Evolutionary conservation across 129 eudicot genomes (phyloP).

Genomic region (Ambrosia artemisiifolia): DNA sequence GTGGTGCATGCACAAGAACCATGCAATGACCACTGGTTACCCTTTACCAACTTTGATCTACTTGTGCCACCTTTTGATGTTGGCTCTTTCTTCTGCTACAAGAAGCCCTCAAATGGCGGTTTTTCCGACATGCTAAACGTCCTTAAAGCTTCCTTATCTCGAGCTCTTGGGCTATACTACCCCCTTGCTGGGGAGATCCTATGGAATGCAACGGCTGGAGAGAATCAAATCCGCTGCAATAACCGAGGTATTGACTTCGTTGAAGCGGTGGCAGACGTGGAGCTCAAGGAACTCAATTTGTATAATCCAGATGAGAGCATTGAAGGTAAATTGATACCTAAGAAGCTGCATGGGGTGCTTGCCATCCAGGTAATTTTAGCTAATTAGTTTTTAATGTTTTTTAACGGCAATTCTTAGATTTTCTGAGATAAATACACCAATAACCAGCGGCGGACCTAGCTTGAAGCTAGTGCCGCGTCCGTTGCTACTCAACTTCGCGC

Average conservation of each 20-base stretch:
- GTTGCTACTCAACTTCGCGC: too few species aligned
- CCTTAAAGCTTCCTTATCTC: constrained; percentile 45
- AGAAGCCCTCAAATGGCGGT: constrained; percentile 10
- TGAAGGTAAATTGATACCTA: constrained; percentile 47
- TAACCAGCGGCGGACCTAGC: too few species aligned
- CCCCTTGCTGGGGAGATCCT: constrained; percentile 34
- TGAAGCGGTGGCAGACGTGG: constrained; percentile 44
- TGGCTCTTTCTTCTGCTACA: constrained; percentile 47
- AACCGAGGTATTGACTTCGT: constrained; percentile 49
- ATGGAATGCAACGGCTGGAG: constrained; percentile 39
- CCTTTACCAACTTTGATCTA: constrained; percentile 53
- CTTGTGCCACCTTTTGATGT: constrained; percentile 53
- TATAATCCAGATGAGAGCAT: constrained; percentile 47
- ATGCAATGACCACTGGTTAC: constrained; percentile 45
- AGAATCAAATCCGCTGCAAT: constrained; percentile 41
- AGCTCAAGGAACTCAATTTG: constrained; percentile 36
- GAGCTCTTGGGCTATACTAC: constrained; percentile 23
- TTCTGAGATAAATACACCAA: too few species aligned
- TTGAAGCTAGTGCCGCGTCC: too few species aligned
- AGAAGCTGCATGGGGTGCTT: constrained; percentile 37
- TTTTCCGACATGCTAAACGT: constrained; percentile 7
- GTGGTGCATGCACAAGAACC: constrained; percentile 38
- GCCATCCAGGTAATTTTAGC: constrained; percentile 39
- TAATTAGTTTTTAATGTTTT: neutral
- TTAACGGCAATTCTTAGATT: too few species aligned